These are phyloP conservation scores for Atkinsonella texensis DNA, from an alignment of 2,329 filamentous ascomycete genomes.

Conservation along the genomic window DNA sequence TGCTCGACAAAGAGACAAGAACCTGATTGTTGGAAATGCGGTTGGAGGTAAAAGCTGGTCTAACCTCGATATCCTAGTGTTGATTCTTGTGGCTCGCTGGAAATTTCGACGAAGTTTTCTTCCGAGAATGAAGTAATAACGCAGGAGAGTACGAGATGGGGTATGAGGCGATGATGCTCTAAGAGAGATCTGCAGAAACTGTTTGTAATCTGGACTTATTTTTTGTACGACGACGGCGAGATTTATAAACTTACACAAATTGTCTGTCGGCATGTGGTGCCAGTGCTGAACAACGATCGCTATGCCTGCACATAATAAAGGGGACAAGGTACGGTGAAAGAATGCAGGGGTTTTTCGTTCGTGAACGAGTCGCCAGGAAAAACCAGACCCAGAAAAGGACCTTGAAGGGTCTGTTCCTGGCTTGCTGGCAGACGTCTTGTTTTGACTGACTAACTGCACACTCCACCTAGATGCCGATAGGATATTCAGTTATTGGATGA, in stretches of 20 bases:
- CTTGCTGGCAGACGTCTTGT: not conserved
- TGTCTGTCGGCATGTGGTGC: not conserved
- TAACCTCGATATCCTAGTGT: not conserved
- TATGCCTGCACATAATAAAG: not conserved
- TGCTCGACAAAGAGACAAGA: not conserved
- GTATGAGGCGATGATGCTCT: not conserved
- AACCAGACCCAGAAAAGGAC: not conserved
- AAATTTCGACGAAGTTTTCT: not conserved
- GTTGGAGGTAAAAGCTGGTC: too few relatives aligned
- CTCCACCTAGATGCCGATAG: not conserved
- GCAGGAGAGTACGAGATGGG: not conserved
- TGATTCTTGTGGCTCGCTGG: not conserved
- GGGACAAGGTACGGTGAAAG: not conserved
- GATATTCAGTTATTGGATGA: not conserved
- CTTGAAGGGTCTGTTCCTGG: not conserved
- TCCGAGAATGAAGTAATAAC: not conserved
- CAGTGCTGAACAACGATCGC: not conserved
- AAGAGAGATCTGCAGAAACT: not conserved
- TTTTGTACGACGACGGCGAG: not conserved
- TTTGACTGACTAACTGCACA: not conserved
- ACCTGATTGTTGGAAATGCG: not conserved
- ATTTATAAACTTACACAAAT: not conserved
- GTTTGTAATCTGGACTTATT: not conserved
- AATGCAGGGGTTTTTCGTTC: not conserved
- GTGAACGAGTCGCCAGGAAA: not conserved